Conservation (phyloP, 2,329 filamentous ascomycete genomes). For the Sporothrix phasma region DNA sequence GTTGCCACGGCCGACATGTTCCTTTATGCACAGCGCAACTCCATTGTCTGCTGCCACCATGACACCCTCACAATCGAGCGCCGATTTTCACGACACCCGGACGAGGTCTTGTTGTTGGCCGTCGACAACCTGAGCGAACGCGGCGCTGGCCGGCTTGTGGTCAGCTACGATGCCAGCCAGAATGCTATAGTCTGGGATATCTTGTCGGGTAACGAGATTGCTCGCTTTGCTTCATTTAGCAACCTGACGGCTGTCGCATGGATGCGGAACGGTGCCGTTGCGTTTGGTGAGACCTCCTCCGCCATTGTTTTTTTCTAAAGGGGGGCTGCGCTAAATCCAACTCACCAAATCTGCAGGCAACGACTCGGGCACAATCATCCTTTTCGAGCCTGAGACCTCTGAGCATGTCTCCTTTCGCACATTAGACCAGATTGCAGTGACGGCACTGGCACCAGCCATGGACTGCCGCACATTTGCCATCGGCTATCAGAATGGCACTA, state of each 20-base stretch:
- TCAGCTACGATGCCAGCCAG: slow-evolving; percentile 85
- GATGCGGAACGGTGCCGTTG: slow-evolving; percentile 96
- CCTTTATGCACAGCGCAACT: slow-evolving; percentile 73
- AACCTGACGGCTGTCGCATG: slow-evolving; percentile 75
- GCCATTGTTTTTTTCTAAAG: neutral
- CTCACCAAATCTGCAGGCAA: slow-evolving; percentile 52
- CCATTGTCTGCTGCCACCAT: slow-evolving; percentile 81
- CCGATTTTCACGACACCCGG: slow-evolving; percentile 71
- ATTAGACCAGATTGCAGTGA: slow-evolving; percentile 84
- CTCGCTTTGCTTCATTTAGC: slow-evolving; percentile 88
- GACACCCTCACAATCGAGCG: slow-evolving; percentile 85
- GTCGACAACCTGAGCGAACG: slow-evolving; percentile 87
- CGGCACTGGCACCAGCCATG: slow-evolving; percentile 76
- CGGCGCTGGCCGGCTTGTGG: slow-evolving; percentile 73
- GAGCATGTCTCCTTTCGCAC: slow-evolving; percentile 88
- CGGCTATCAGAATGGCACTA: slow-evolving; percentile 90
- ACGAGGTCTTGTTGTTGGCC: slow-evolving; percentile 72
- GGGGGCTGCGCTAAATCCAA: neutral
- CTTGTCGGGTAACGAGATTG: slow-evolving; percentile 79
- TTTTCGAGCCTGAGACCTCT: slow-evolving; percentile 87
- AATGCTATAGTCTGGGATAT: slow-evolving; percentile 97
- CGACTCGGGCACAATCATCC: slow-evolving; percentile 79
- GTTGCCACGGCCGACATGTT: slow-evolving; percentile 87
- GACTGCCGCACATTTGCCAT: slow-evolving; percentile 95
- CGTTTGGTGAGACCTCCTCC: slow-evolving; percentile 63